A percentile compares a stretch with the other conserved stretches of the same genome.
phyloP scores from a whole-genome alignment of 257 asterid genomes.

The Nemophila menziesii region DNA sequence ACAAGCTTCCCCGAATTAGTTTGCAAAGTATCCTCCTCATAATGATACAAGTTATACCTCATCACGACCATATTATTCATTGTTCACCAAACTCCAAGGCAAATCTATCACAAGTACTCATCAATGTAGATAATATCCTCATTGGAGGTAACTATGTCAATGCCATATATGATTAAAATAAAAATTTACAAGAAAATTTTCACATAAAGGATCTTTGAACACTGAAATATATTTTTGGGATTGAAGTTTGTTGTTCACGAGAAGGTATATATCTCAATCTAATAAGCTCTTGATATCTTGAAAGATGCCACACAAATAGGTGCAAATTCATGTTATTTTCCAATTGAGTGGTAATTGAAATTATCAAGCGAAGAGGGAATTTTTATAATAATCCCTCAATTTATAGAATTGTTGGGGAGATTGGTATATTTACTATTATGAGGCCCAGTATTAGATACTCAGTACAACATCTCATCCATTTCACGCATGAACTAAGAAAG shows the following conservation, averaged over 20 bases:
- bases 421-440: neutral
- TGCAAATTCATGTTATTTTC: neutral
- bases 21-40: neutral
- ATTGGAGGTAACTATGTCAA: neutral
- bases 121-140: neutral
- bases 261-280: neutral
- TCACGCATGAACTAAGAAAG: neutral
- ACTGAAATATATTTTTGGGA: neutral
- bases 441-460: neutral
- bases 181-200: neutral
- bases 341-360: neutral
- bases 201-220: neutral
- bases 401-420: neutral
- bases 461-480: neutral
- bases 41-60: neutral
- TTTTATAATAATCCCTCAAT: neutral
- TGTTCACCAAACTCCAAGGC: neutral
- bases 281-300: too few species aligned
- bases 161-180: neutral
- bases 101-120: neutral
- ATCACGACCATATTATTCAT: neutral
- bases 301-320: too few species aligned
- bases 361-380: neutral
- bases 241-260: neutral
- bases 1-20: neutral